Evolutionary conservation across 768 basidiomycete species (phyloP), one percentile per base, ranked within the genome.

Genomic region (Collybia mongolica): DNA sequence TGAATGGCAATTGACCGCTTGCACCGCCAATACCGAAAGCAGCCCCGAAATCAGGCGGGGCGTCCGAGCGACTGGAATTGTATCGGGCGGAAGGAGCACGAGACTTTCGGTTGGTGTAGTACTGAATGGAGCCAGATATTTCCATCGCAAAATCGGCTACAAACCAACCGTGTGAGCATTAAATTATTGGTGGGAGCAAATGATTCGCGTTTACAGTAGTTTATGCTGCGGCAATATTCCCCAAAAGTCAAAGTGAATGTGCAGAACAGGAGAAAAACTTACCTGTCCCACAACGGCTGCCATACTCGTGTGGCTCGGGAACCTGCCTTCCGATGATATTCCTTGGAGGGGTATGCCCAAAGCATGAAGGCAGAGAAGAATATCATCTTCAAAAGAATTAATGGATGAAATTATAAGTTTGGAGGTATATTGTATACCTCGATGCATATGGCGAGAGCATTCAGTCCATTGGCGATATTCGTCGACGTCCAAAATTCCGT

Each of bases 391-490:
- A 14, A 60, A 53, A 36, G 54, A 24, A 23, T 20, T 39, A 29
- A 46, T 15, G 5, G 20, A 24, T 19, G 37, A 24, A 17, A n/a
- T 4, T 41, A 8, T 42, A 18, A 9, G 12, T 36, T 18, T 22
- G 6, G 0, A 17, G 19, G 46, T 18, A 48, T 39, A 17, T 35
- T 24, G 52, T 65, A 46, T 54, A 88, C 89, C 78, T 95, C 92
- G 43, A 93, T 80, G 53, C 87, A 89, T 23, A 83, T 89, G 15
- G 86, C 72, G 3, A 95, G 73, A 0, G 93, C 90, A 54, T 82
- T 88, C 29, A 94, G 66, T 1, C 92, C 93, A 54, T 95, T 78
- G 0, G 90, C 80, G 42, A 94, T 81, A 60, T 96, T 94, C 6
- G 85, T 83, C 20, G 74, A 66, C 2, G 91, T 88, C 92, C 93